Base-by-base conservation (phyloP, 1,284 basidiomycete genomes). In the Cryptococcus sp. region DNA sequence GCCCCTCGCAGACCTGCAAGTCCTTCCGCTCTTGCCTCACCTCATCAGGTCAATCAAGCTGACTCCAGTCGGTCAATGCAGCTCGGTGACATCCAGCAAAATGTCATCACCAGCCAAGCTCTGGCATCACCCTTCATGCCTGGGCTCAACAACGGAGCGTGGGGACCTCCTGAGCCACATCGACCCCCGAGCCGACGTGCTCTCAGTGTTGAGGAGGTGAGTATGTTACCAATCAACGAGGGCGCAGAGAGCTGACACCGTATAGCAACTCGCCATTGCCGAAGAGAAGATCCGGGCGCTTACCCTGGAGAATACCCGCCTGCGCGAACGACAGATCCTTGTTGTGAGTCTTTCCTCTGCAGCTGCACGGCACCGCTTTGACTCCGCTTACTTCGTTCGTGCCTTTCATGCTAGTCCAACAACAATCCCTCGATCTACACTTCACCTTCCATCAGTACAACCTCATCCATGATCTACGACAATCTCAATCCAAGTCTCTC, bases 281-380 rank as follows among this genome's bases (percentile, higher is more conserved):
- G 51, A 67, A 27, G 58, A 48, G 27, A 62, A 60, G 50, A 65
- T 76, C 39, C 51, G 59, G 6, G 54, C 62, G 22, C 64, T 76
- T 15, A 65, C 59, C 3, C 17, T 64, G 3, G 74, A 76, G 56
- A 76, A 73, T 53, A 53, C 61, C 11, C 53, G 61, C 11, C 60
- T 73, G 23, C 23, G 63, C 40, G 63, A 65, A 7, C 57, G 56
- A 22, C 62, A 56, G 11, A 55, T 62, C 16, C 65, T 47, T 19
- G 11, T 47, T 5, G 57, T 54, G 40, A 35, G 52, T 48, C 19
- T 23, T 42, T 1, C 31, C 31, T 13, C 8, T 35, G 31, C 31
- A 35, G 2, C 8, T 35, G 13, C 13, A 8, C 8, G 31, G 8
- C 8, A 35, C 31, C 10, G 13, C 13, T 35, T 35, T 13, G 1